A percentile compares a stretch with the other conserved stretches of the same genome.
These are phyloP conservation scores for Pseudonitzschia pungens DNA, from an alignment of 108 stramenopile genomes.

Conservation along the genomic window DNA sequence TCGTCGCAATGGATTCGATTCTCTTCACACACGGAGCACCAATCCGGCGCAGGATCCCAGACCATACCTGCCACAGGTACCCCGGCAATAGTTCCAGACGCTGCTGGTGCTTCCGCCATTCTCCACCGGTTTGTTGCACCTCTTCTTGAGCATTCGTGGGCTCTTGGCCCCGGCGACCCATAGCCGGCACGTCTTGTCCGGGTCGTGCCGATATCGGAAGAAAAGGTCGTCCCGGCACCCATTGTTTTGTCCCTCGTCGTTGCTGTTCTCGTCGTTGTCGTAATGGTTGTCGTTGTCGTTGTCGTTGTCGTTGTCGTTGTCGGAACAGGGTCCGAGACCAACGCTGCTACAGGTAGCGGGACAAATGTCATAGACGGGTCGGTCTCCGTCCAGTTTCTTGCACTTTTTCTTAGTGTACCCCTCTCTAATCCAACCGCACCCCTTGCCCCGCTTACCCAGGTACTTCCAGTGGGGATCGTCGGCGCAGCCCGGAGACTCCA, in stretches of 20 bases:
- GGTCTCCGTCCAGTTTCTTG: not conserved
- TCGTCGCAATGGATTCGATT: too few species aligned
- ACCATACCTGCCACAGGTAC: not conserved
- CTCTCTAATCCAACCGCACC: not conserved
- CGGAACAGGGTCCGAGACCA: not conserved
- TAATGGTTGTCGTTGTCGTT: not conserved
- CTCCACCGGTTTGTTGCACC: not conserved
- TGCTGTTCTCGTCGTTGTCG: not conserved
- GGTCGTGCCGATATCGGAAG: not conserved
- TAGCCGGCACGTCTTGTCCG: not conserved
- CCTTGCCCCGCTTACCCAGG: not conserved
- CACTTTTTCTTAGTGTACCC: not conserved
- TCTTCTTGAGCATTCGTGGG: not conserved
- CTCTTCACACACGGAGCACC: too few species aligned
- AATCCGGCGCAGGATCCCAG: not conserved
- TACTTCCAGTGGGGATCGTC: not conserved
- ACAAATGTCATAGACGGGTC: not conserved
- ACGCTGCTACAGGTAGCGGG: not conserved
- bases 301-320: not conserved
- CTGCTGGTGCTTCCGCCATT: not conserved
- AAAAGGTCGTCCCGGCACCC: not conserved
- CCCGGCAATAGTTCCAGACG: not conserved
- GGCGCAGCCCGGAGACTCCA: not conserved
- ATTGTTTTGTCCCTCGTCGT: too few species aligned
- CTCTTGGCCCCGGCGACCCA: not conserved